Conservation (phyloP, 2,329 filamentous ascomycete genomes). For the Cytospora leucostoma region DNA sequence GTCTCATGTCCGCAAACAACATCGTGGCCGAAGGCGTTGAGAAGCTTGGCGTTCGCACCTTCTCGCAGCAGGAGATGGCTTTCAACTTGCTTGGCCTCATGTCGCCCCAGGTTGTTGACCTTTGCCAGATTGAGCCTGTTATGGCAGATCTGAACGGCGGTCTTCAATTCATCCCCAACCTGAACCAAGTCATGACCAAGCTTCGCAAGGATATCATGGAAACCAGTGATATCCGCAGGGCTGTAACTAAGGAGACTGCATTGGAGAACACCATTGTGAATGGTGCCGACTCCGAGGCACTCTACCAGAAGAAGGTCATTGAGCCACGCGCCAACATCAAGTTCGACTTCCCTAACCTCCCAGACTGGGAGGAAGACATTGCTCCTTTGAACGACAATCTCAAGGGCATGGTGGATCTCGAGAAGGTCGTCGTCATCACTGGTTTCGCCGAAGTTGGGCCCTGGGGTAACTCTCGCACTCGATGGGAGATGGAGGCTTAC, state of each 20-base stretch:
- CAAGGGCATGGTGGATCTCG: constrained; percentile 97
- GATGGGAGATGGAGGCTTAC: constrained; percentile 99
- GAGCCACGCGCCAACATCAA: constrained; percentile 97
- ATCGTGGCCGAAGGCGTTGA: constrained; percentile 96
- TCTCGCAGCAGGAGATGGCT: constrained; percentile 99
- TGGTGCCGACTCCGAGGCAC: constrained; percentile 84
- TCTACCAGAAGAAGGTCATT: constrained; percentile 93
- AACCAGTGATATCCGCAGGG: constrained; percentile 88
- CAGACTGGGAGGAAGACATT: constrained; percentile 89
- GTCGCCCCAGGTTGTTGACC: constrained; percentile 89
- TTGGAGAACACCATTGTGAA: constrained; percentile 98
- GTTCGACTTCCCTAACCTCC: constrained; percentile 88
- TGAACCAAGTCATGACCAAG: constrained; percentile 91
- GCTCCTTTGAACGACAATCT: constrained; percentile 85
- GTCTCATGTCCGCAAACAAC: constrained; percentile 97
- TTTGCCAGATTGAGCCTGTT: constrained; percentile 93
- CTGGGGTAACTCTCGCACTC: constrained; percentile 96
- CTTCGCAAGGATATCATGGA: constrained; percentile 94
- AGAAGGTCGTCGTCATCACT: constrained; percentile 96
- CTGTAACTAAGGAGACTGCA: constrained; percentile 92
- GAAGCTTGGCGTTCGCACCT: constrained; percentile 93
- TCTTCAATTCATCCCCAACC: constrained; percentile 93
- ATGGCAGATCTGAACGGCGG: constrained; percentile 98
- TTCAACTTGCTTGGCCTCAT: constrained; percentile 97
- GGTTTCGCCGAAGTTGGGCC: constrained; percentile 95